Conservation (phyloP, 2,329 filamentous ascomycete species). For the Oidium heveae region DNA sequence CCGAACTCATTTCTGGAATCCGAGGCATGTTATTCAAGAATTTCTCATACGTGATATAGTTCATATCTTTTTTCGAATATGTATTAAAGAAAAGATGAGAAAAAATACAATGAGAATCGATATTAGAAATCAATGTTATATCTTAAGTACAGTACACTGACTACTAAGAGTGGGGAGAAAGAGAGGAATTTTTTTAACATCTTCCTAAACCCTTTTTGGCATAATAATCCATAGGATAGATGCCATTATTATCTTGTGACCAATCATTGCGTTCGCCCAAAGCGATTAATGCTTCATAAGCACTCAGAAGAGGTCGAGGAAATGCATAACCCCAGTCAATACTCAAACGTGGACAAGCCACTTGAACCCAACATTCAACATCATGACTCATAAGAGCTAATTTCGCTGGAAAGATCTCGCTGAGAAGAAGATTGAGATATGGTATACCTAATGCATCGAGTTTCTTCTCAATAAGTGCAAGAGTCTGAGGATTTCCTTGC, state of each 20-base stretch:
- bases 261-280: conserved; percentile 55
- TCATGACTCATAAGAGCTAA: conserved; percentile 65
- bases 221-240: conserved; percentile 98
- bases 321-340: conserved; percentile 99
- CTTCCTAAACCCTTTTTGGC: conserved; percentile 73
- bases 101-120: too few relatives aligned
- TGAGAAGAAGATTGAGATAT: conserved; percentile 64
- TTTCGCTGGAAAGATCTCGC: conserved; percentile 92
- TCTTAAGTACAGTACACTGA: too few relatives aligned
- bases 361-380: conserved; percentile 95
- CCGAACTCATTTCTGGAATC: too few relatives aligned
- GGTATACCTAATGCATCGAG: conserved; percentile 48
- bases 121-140: too few relatives aligned
- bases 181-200: conserved; percentile 23
- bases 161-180: too few relatives aligned
- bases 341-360: conserved; percentile 84
- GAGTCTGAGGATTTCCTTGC: conserved; percentile 85
- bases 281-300: conserved; percentile 86
- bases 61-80: too few relatives aligned
- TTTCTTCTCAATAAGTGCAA: conserved; percentile 61
- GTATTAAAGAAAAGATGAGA: too few relatives aligned
- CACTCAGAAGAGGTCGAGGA: conserved; percentile 62
- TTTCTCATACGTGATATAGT: too few relatives aligned
- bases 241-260: conserved; percentile 31
- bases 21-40: too few relatives aligned